Evolutionary conservation across 2,329 filamentous ascomycete genomes (phyloP).

Genomic region (Trichoderma semiorbis): DNA sequence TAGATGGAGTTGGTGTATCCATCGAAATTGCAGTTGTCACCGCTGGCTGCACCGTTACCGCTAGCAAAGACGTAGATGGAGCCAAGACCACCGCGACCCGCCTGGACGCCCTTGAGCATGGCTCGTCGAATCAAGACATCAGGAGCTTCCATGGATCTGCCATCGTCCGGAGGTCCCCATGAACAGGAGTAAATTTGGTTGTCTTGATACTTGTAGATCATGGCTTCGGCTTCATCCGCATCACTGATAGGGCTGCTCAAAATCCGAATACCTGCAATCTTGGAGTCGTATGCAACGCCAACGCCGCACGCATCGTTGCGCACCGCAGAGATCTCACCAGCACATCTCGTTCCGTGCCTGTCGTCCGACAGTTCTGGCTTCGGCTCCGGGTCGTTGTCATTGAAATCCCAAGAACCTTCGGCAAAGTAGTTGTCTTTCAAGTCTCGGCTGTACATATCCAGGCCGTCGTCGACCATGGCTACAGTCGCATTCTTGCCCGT

Average conservation of each 20-base stretch:
- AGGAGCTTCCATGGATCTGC: conserved; percentile 88
- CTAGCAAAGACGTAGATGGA: conserved; percentile 95
- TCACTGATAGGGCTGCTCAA: conserved; percentile 87
- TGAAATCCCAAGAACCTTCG: conserved; percentile 92
- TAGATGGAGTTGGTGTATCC: conserved; percentile 99
- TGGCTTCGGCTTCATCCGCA: conserved; percentile 83
- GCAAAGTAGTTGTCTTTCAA: conserved; percentile 92
- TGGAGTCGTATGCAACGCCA: conserved; percentile 91
- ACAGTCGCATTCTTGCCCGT: conserved; percentile 87
- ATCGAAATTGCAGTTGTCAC: conserved; percentile 99
- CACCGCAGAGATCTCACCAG: conserved; percentile 89
- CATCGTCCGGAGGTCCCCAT: conserved; percentile 95
- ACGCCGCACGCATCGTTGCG: conserved; percentile 90
- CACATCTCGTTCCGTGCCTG: conserved; percentile 87
- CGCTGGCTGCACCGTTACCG: conserved; percentile 81
- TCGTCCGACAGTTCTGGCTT: conserved; percentile 82
- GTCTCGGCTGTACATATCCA: conserved; percentile 94
- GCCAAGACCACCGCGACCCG: conserved; percentile 77
- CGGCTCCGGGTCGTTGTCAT: conserved; percentile 76
- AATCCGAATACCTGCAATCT: conserved; percentile 87
- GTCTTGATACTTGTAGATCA: conserved; percentile 87
- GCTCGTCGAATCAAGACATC: conserved; percentile 83
- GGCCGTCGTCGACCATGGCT: conserved; percentile 90
- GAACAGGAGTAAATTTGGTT: conserved; percentile 99
- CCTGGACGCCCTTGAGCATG: conserved; percentile 88